Percentiles rank a stretch among this genome's conserved stretches.
Evolutionary conservation across 2,329 filamentous ascomycete species (phyloP).

Genomic region (Acrodontium crateriforme): DNA sequence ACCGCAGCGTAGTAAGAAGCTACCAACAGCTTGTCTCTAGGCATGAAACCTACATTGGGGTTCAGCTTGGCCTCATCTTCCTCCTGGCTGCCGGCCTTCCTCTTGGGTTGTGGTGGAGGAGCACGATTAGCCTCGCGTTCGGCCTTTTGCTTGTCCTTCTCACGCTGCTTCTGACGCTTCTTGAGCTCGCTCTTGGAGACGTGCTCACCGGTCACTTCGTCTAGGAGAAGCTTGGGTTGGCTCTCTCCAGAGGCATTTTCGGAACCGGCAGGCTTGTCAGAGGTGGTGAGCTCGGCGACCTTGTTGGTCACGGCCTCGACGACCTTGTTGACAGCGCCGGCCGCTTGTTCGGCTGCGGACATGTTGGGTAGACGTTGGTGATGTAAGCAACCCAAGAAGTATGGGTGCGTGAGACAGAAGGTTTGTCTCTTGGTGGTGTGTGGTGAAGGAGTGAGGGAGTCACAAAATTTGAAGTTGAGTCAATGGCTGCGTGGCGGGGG

Average conservation of each 20-base stretch:
- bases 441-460: no score
- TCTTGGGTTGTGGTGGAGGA: slow-evolving; percentile 43
- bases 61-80: slow-evolving; percentile 60
- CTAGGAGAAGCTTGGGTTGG: slow-evolving; percentile 53
- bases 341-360: slow-evolving; percentile 22
- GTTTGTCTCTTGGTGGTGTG: no score
- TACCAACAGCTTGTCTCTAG: neutral
- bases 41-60: slow-evolving; percentile 45
- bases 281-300: slow-evolving; percentile 21
- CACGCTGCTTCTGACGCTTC: slow-evolving; percentile 84
- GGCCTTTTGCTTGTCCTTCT: slow-evolving; percentile 77
- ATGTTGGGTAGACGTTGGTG: slow-evolving; percentile 9
- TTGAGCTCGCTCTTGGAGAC: slow-evolving; percentile 54
- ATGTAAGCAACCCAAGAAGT: neutral
- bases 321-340: slow-evolving; percentile 24
- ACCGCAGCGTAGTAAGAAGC: no score
- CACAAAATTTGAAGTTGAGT: no score
- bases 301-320: slow-evolving; percentile 21
- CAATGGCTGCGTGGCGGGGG: no score
- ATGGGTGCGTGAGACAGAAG: no score
- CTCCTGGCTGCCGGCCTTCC: slow-evolving; percentile 46
- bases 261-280: slow-evolving; percentile 13
- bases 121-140: slow-evolving; percentile 59
- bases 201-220: slow-evolving; percentile 84
- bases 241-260: slow-evolving; percentile 5